These are phyloP conservation scores for Tephrocybe sp. DNA, from an alignment of 768 basidiomycete genomes.

Conservation along the genomic window DNA sequence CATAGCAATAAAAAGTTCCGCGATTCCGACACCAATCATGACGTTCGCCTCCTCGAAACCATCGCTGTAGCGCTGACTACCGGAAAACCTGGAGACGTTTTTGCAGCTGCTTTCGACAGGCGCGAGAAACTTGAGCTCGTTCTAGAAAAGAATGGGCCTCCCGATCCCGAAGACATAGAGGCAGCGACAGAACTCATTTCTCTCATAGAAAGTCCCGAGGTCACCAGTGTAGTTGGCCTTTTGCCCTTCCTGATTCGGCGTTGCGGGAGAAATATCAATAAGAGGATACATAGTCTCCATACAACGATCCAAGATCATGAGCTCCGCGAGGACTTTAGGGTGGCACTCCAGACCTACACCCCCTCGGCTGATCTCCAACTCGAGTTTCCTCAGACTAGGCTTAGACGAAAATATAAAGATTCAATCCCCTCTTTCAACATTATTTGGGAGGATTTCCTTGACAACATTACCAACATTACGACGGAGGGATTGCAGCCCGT, in stretches of 20 bases:
- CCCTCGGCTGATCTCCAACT: background rate
- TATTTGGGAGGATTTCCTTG: background rate
- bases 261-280: background rate
- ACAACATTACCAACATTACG: background rate
- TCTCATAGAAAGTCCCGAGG: no score
- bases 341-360: background rate
- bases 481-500: background rate
- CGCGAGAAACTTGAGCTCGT: constrained; percentile 19
- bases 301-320: background rate
- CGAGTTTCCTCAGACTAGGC: background rate
- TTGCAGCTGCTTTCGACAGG: constrained; percentile 18
- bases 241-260: background rate
- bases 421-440: background rate
- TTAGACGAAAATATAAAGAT: background rate
- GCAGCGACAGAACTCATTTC: constrained; percentile 6
- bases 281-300: background rate
- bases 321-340: background rate
- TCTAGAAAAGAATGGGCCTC: constrained; percentile 11
- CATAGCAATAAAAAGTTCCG: no score
- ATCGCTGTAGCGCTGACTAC: constrained; percentile 8
- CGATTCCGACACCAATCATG: background rate
- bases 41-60: constrained; percentile 13
- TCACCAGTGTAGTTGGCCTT: background rate
- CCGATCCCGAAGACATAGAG: constrained; percentile 2
- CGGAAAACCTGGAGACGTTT: constrained; percentile 13